Conservation (phyloP, 768 basidiomycete genomes). For the Lenzites betulinus region DNA sequence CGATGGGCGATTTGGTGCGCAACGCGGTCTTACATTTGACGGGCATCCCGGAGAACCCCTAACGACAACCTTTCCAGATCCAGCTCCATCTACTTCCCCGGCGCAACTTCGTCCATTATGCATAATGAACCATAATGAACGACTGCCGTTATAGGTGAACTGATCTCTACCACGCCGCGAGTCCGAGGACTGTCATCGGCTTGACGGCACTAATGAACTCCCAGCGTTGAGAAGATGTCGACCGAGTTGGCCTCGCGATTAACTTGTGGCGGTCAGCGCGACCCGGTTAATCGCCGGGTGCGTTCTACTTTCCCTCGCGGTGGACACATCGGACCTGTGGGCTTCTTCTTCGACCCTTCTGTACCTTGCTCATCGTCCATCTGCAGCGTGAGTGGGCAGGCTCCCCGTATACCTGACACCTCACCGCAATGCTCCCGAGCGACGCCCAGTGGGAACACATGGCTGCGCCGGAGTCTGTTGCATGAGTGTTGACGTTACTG, state of each 20-base stretch:
- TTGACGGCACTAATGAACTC: conserved; percentile 13
- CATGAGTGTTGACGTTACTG: conserved; percentile 1
- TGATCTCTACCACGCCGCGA: neutral
- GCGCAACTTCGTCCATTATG: conserved; percentile 17
- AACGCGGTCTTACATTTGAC: neutral
- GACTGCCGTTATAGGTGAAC: conserved; percentile 1
- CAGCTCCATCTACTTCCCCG: conserved; percentile 12
- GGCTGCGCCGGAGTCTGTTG: conserved; percentile 1
- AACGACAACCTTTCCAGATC: conserved; percentile 4
- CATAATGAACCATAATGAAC: conserved; percentile 18
- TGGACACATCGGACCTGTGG: conserved; percentile 1
- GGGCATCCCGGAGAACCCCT: conserved; percentile 13
- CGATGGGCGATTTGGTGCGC: neutral
- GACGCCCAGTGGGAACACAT: neutral
- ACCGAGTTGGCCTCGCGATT: conserved; percentile 8
- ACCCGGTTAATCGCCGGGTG: conserved; percentile 20
- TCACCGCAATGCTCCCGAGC: neutral
- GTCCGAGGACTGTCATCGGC: conserved; percentile 6
- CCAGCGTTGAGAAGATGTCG: conserved; percentile 15
- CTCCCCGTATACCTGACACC: neutral
- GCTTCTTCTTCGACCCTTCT: conserved; percentile 8
- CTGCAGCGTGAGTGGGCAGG: neutral
- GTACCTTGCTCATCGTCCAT: conserved; percentile 18
- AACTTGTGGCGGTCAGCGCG: conserved; percentile 6
- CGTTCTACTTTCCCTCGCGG: conserved; percentile 3